A percentile compares a stretch with the other conserved stretches of the same genome.
phyloP scores from a whole-genome alignment of 768 basidiomycete genomes.

The Punctularia strigosozonata region DNA sequence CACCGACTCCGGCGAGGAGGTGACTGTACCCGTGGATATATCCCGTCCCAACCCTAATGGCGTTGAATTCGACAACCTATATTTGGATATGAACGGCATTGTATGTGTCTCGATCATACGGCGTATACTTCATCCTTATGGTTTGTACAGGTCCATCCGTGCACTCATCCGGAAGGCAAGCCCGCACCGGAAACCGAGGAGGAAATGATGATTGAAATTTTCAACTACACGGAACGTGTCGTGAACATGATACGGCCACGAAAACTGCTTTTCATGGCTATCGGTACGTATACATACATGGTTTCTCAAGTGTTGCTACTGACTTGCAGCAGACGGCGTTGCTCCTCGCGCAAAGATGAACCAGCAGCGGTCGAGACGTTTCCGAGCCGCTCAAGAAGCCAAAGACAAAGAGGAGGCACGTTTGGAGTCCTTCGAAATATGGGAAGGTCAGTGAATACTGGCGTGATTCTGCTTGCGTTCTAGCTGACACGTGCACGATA shows the following conservation, averaged over 20 bases:
- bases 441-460: no score
- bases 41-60: constrained; percentile 86
- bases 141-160: constrained; percentile 80
- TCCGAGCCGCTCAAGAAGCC: constrained; percentile 90
- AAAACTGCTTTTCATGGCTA: constrained; percentile 95
- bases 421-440: constrained; percentile 69
- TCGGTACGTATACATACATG: constrained; percentile 44
- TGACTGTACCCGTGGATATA: constrained; percentile 72
- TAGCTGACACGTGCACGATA: constrained; percentile 15
- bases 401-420: constrained; percentile 86
- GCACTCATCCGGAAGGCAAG: constrained; percentile 98
- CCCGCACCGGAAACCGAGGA: constrained; percentile 96
- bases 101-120: no score
- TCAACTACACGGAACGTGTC: constrained; percentile 92
- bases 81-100: constrained; percentile 99
- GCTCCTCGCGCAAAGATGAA: constrained; percentile 99
- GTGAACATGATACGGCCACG: constrained; percentile 95
- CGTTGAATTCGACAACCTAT: constrained; percentile 89
- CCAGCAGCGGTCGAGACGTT: constrained; percentile 94
- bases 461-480: constrained; percentile 12
- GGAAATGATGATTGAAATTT: constrained; percentile 98
- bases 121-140: constrained; percentile 3
- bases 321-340: constrained; percentile 68
- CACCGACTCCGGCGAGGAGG: no score
- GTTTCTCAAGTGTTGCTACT: constrained; percentile 3